Conservation (phyloP, 306 rosid genomes). For the Rosa lucieae region DNA sequence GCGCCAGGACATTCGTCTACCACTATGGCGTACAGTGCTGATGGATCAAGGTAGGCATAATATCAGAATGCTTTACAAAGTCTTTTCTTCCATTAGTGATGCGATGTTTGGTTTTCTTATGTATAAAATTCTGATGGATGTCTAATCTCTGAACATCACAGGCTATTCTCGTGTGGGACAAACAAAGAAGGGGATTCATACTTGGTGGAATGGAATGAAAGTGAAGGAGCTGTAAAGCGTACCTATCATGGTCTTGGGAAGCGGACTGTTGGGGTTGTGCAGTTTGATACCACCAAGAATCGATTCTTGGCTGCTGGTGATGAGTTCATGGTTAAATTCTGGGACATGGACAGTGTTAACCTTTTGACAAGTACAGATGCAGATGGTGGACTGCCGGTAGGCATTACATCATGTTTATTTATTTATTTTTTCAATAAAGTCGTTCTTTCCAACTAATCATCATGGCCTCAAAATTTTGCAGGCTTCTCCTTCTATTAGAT, state of each 20-base stretch:
- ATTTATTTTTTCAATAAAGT: conserved; percentile 3
- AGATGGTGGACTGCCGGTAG: conserved; percentile 89
- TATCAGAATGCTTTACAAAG: conserved; percentile 14
- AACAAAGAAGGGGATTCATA: conserved; percentile 96
- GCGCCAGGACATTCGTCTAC: conserved; percentile 98
- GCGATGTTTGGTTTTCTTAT: background rate
- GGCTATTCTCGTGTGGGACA: conserved; percentile 96
- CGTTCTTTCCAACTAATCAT: conserved; percentile 30
- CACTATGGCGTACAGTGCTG: conserved; percentile 91
- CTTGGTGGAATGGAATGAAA: conserved; percentile 99
- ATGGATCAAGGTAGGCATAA: conserved; percentile 77
- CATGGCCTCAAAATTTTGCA: conserved; percentile 44
- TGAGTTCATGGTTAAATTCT: conserved; percentile 74
- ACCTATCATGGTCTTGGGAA: conserved; percentile 86
- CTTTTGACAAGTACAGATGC: conserved; percentile 66
- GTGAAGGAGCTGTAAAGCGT: conserved; percentile 98
- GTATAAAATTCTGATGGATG: conserved; percentile 19
- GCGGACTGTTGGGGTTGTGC: conserved; percentile 85
- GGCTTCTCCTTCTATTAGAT: conserved; percentile 94
- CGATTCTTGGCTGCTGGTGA: conserved; percentile 96
- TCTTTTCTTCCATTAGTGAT: background rate
- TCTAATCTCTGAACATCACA: conserved; percentile 32
- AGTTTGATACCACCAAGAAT: conserved; percentile 96
- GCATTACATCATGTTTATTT: conserved; percentile 16
- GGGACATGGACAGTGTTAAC: conserved; percentile 92